Conservation (phyloP, 2,329 filamentous ascomycete species). For the Lachnellula suecica region DNA sequence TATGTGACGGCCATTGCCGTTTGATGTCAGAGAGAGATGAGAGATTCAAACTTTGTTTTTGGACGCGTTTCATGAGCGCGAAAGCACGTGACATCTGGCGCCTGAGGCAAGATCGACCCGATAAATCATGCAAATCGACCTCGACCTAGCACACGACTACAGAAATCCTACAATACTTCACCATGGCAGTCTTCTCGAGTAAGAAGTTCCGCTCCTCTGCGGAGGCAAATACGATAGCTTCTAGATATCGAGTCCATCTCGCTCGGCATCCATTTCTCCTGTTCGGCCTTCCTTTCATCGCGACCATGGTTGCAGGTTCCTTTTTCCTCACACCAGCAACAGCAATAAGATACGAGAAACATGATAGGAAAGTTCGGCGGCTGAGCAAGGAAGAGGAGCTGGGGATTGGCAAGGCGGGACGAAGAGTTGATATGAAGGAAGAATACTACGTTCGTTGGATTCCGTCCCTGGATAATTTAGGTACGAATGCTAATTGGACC, state of each 20-base stretch:
- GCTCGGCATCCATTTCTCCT: slow-evolving; percentile 82
- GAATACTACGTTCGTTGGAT: slow-evolving; percentile 75
- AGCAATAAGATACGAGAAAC: slow-evolving; percentile 87
- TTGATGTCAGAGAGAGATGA: neutral
- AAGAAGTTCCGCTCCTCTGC: slow-evolving; percentile 71
- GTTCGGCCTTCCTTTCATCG: slow-evolving; percentile 91
- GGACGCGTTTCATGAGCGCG: slow-evolving; percentile 11
- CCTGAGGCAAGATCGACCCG: neutral
- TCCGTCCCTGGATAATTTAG: neutral
- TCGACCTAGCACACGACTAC: neutral
- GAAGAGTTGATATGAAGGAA: slow-evolving; percentile 77
- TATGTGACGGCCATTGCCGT: slow-evolving; percentile 22
- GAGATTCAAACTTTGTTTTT: slow-evolving; percentile 7
- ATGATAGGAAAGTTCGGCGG: slow-evolving; percentile 86
- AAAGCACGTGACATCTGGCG: slow-evolving; percentile 17
- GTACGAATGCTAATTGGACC: slow-evolving; percentile 13
- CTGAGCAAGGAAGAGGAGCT: slow-evolving; percentile 84
- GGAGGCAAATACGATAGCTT: slow-evolving; percentile 67
- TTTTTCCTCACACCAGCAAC: slow-evolving; percentile 95
- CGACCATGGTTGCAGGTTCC: slow-evolving; percentile 85
- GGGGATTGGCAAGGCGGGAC: slow-evolving; percentile 68
- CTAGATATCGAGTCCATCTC: slow-evolving; percentile 74
- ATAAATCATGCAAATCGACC: neutral
- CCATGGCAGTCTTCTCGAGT: slow-evolving; percentile 63
- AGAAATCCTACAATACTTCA: neutral